Conservation (phyloP, 2,329 filamentous ascomycete species). For the Fusarium sp. region DNA sequence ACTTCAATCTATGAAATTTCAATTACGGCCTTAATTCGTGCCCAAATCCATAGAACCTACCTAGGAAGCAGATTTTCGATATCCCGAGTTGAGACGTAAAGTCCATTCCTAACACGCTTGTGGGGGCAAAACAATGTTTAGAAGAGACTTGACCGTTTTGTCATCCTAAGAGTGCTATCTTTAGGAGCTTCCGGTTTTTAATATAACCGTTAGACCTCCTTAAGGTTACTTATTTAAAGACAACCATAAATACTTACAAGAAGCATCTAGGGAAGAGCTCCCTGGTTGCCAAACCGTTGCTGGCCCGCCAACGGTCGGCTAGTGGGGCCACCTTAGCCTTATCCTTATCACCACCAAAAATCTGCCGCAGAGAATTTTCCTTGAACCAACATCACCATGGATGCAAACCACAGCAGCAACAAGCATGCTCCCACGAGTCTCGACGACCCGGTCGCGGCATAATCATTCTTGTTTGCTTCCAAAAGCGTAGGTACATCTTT, state of each 20-base stretch:
- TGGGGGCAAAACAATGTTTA: neutral
- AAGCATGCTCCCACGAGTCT: neutral
- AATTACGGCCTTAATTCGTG: neutral
- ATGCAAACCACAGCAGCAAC: neutral
- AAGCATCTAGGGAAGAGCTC: neutral
- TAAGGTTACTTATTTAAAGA: neutral
- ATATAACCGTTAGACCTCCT: neutral
- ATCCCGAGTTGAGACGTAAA: neutral
- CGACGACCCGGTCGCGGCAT: neutral
- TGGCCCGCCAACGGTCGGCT: slow-evolving; percentile 29
- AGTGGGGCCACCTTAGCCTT: neutral
- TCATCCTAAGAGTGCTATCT: neutral
- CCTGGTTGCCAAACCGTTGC: neutral
- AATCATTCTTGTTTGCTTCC: neutral
- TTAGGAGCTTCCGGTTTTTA: neutral
- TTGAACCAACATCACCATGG: neutral
- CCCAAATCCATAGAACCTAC: neutral
- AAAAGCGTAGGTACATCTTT: slow-evolving; percentile 6
- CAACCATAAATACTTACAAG: neutral
- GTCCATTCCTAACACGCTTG: neutral
- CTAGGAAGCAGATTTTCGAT: neutral
- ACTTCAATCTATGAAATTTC: neutral
- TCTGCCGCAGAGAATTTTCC: slow-evolving; percentile 23
- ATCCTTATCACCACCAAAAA: slow-evolving; percentile 22
- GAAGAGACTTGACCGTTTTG: neutral